These are phyloP conservation scores for Acanthamoeba healyi DNA, from an alignment of 208 protist genomes.

Conservation along the genomic window DNA sequence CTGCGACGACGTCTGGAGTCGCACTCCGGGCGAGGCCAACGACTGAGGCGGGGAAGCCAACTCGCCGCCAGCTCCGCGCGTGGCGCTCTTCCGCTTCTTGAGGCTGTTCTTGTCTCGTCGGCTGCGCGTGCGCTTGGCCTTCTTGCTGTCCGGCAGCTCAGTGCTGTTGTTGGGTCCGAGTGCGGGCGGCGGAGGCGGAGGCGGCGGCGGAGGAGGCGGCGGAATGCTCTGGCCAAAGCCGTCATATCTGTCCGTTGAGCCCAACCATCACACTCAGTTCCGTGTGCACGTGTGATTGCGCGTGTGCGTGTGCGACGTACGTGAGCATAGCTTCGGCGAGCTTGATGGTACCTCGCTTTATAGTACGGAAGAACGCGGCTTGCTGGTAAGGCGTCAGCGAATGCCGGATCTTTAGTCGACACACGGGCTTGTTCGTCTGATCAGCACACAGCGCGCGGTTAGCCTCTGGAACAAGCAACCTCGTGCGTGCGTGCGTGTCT, in stretches of 20 bases:
- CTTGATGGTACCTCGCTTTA: constrained; percentile 65
- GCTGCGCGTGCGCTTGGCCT: background rate
- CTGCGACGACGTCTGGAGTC: background rate
- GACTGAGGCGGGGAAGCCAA: background rate
- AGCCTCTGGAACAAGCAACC: background rate
- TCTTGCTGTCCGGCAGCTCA: background rate
- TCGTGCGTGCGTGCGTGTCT: background rate
- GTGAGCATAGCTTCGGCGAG: constrained; percentile 42
- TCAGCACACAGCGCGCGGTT: background rate
- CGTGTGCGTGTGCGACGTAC: background rate
- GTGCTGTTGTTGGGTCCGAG: no score
- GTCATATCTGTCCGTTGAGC: background rate
- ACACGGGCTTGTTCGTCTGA: constrained; percentile 22
- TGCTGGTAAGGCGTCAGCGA: constrained; percentile 45
- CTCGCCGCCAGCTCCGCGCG: no score
- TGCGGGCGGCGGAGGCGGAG: background rate
- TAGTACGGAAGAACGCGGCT: constrained; percentile 51
- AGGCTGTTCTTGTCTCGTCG: background rate
- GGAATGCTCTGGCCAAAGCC: background rate
- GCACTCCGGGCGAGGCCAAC: background rate
- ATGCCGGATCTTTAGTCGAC: constrained; percentile 13
- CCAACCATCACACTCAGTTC: no score
- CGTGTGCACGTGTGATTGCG: no score
- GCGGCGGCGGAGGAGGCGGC: background rate
- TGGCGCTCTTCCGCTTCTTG: background rate